Base-by-base conservation (phyloP, 2,329 filamentous ascomycete genomes). In the Colletotrichum kahawae region DNA sequence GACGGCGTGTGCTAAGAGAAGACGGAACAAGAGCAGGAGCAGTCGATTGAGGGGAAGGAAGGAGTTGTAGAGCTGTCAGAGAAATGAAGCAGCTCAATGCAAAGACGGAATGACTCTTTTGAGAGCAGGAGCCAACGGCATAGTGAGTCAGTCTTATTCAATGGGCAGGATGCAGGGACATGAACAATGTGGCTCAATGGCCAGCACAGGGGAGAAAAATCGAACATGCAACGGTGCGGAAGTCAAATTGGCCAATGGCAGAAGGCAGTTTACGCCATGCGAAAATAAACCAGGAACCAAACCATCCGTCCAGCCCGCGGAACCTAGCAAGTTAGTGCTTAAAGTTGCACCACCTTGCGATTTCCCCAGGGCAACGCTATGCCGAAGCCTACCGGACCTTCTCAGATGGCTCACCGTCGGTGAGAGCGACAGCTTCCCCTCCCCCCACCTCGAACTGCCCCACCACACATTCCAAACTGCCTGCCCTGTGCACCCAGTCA, bases 141-240 rank as follows among this genome's bases (percentile, higher is more conserved):
- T 24, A 57, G 67, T 72, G 72, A 75, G 69, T 72, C 63, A 75
- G 67, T 59, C 56, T 72, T 34, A 48, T 31, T 67, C 56, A 31
- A 72, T 31, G 14, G 60, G 34, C 34, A 36, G 33, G 51, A 27
- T 38, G 56, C 67, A 69, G 43, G 63, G 34, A 75, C 69, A 69
- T 43, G 63, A 31, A 75, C 69, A 67, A 72, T 60, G 71, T 67
- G 72, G 63, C 64, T 51, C 69, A 79, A 71, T 38, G 74, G 63
- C 36, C 43, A 51, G 43, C 43, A 51, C 43, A 51, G 70, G 54
- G 54, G 34, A 6, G 34, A 73, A 59, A 72, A 66, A 38, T 67
- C 16, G 29, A 59, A 79, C 48, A 34, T 59, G 56, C 60, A 71
- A 71, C 71, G 51, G 54, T 62, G 24, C 14, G 43, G 43, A 54